Percentiles rank a stretch among this genome's conserved stretches.
Conservation (phyloP, 139 green algal species). For the Chlamydomonas sp. region DNA sequence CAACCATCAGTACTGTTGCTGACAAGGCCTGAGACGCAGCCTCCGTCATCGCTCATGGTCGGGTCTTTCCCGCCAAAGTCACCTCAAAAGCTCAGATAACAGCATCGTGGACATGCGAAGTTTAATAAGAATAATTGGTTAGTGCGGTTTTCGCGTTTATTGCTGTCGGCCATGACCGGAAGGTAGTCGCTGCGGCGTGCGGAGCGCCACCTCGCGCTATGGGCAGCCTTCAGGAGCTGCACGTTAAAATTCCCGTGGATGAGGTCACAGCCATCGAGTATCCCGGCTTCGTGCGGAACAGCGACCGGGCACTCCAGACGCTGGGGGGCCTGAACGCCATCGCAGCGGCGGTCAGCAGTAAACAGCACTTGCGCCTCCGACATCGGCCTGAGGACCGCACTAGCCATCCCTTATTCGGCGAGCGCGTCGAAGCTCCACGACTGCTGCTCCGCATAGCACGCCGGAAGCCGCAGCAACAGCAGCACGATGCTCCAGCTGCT, state of each 20-base stretch:
- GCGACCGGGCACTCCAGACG: constrained; percentile 22
- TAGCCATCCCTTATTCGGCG: constrained; percentile 54
- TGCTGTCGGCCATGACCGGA: too few species aligned
- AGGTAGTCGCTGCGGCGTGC: too few species aligned
- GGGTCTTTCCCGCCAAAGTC: too few species aligned
- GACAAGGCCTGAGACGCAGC: too few species aligned
- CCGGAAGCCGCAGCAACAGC: background rate
- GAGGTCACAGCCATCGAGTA: constrained; percentile 42
- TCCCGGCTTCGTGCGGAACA: constrained; percentile 49
- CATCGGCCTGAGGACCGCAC: constrained; percentile 50
- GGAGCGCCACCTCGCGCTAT: background rate
- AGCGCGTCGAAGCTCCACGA: constrained; percentile 7
- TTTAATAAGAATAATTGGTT: too few species aligned
- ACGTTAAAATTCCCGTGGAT: background rate
- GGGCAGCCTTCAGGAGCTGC: background rate
- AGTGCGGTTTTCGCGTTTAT: too few species aligned
- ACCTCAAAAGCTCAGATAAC: too few species aligned
- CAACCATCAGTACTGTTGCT: too few species aligned
- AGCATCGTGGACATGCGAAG: too few species aligned
- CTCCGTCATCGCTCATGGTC: too few species aligned
- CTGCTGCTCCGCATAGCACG: constrained; percentile 54
- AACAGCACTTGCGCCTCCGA: constrained; percentile 37
- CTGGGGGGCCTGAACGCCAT: constrained; percentile 36
- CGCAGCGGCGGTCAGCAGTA: background rate
- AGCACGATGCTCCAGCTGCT: background rate